Conservation (phyloP, 306 rosid species). For the Prinsepia uniflora region DNA sequence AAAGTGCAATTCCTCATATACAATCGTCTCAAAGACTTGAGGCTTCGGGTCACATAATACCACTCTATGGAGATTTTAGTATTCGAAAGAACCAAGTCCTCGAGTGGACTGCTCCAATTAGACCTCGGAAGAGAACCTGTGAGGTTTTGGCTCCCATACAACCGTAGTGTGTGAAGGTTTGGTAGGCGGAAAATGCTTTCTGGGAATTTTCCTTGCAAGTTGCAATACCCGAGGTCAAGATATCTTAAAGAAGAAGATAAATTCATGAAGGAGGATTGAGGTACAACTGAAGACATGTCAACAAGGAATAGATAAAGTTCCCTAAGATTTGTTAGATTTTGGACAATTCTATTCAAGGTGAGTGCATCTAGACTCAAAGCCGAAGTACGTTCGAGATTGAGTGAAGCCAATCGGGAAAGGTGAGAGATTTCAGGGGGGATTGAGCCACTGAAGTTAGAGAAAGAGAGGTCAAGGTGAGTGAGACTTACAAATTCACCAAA, state of each 20-base stretch:
- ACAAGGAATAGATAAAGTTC: neutral
- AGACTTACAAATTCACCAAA: neutral
- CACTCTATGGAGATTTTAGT: neutral
- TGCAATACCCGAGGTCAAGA: neutral
- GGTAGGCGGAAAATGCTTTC: conserved; percentile 3
- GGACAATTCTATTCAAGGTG: neutral
- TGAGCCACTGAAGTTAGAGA: neutral
- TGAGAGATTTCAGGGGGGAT: conserved; percentile 15
- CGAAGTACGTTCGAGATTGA: neutral
- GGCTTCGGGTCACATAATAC: no score
- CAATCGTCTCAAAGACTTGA: neutral
- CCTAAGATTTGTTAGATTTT: neutral
- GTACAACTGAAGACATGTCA: neutral
- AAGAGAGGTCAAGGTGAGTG: neutral
- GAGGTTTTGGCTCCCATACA: neutral
- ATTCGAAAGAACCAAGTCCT: neutral
- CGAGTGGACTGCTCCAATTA: conserved; percentile 6
- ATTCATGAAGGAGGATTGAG: neutral
- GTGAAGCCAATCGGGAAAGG: conserved; percentile 1
- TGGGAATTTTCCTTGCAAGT: neutral
- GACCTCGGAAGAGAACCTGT: neutral
- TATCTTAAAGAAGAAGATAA: no score
- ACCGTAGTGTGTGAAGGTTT: neutral
- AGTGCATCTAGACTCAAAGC: neutral
- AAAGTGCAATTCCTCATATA: neutral